Conservation (phyloP, 495 filamentous ascomycete species). For the Neurospora sp. region DNA sequence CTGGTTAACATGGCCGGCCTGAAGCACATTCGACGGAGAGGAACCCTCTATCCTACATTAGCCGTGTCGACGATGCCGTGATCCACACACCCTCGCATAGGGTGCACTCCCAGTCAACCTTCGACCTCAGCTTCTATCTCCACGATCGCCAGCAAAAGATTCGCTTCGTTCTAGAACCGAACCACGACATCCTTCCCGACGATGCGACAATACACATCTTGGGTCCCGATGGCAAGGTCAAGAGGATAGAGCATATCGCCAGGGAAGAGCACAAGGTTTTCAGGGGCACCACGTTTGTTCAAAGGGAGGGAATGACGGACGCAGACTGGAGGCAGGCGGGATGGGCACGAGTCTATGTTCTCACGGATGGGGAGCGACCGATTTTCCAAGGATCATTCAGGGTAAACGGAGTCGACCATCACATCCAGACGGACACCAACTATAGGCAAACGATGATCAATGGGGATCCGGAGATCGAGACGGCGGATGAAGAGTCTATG, state of each 20-base stretch:
- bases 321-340: slow-evolving; percentile 69
- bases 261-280: slow-evolving; percentile 70
- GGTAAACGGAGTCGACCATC: slow-evolving; percentile 70
- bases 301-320: slow-evolving; percentile 44
- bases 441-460: slow-evolving; percentile 65
- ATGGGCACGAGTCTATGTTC: slow-evolving; percentile 74
- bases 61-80: slow-evolving; percentile 59
- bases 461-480: slow-evolving; percentile 61
- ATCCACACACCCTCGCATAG: slow-evolving; percentile 73
- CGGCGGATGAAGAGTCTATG: slow-evolving; percentile 66
- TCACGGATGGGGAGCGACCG: slow-evolving; percentile 64
- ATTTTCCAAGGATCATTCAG: slow-evolving; percentile 90
- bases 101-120: slow-evolving; percentile 67
- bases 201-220: slow-evolving; percentile 67
- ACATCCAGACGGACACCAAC: slow-evolving; percentile 66
- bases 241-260: slow-evolving; percentile 51
- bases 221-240: slow-evolving; percentile 54
- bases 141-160: slow-evolving; percentile 57
- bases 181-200: slow-evolving; percentile 76
- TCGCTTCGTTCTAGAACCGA: slow-evolving; percentile 78
- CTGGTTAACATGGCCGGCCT: slow-evolving; percentile 7
- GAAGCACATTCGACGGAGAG: slow-evolving; percentile 63
- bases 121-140: slow-evolving; percentile 73
- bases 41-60: slow-evolving; percentile 65
- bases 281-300: slow-evolving; percentile 67